Percentiles rank a stretch among this genome's conserved stretches.
These are phyloP conservation scores for Sequoia sempervirens DNA, from an alignment of 75 land plant genomes.

Conservation along the genomic window DNA sequence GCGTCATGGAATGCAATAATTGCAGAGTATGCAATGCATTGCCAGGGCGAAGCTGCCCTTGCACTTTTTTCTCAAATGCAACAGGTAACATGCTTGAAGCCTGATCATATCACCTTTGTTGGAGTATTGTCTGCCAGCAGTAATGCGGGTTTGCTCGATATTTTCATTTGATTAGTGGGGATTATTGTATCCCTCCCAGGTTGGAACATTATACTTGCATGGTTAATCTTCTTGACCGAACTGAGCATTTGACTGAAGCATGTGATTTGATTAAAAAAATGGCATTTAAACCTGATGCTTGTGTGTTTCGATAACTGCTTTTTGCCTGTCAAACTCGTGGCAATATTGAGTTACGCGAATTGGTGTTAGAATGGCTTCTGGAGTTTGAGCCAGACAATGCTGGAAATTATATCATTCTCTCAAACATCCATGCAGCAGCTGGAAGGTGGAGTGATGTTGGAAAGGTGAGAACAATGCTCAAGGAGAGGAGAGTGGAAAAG, in stretches of 20 bases:
- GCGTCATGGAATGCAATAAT: slow-evolving; percentile 34
- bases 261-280: not conserved
- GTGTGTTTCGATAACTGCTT: slow-evolving; percentile 6
- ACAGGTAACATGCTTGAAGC: not conserved
- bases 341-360: not conserved
- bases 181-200: slow-evolving; percentile 3
- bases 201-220: slow-evolving; percentile 25
- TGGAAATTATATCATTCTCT: not conserved
- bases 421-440: slow-evolving; percentile 1
- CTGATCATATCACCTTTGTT: slow-evolving; percentile 22
- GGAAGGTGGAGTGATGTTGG: not conserved
- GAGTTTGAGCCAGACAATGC: slow-evolving; percentile 1
- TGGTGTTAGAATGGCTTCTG: not conserved
- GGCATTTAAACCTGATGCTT: slow-evolving; percentile 7
- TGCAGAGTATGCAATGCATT: slow-evolving; percentile 13
- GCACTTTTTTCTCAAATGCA: slow-evolving; percentile 18
- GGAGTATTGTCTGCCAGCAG: slow-evolving; percentile 23
- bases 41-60: slow-evolving; percentile 6
- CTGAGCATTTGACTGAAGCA: slow-evolving; percentile 24
- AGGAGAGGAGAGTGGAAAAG: slow-evolving; percentile 4
- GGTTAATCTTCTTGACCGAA: slow-evolving; percentile 25
- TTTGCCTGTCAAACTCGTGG: slow-evolving; percentile 6
- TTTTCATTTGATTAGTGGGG: slow-evolving; percentile 10
- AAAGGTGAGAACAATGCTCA: slow-evolving; percentile 1
- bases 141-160: slow-evolving; percentile 14